These are phyloP conservation scores for Barnettozyma vustinii DNA, from an alignment of 805 yeast species.

Conservation along the genomic window DNA sequence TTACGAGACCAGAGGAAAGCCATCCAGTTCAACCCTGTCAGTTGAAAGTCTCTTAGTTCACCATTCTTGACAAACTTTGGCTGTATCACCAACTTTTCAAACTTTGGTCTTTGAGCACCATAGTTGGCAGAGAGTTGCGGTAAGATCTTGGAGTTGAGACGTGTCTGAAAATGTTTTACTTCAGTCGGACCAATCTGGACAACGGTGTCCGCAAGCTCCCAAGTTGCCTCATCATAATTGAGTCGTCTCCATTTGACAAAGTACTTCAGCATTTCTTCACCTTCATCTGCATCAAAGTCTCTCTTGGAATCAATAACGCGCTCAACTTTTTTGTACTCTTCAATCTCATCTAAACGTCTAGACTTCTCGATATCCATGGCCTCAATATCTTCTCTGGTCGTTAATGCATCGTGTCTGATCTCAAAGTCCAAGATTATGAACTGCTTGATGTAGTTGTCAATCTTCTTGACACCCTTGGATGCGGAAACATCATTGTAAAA, in stretches of 20 bases:
- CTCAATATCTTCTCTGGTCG: constrained; percentile 89
- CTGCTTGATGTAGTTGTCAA: constrained; percentile 86
- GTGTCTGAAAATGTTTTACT: constrained; percentile 75
- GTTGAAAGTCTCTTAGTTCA: constrained; percentile 91
- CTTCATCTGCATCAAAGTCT: constrained; percentile 45
- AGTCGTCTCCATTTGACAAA: constrained; percentile 91
- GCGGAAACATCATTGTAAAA: constrained; percentile 41
- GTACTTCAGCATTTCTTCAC: constrained; percentile 67
- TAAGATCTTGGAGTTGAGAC: constrained; percentile 76
- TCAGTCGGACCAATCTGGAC: constrained; percentile 79
- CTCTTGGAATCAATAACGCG: constrained; percentile 86
- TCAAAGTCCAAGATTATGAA: constrained; percentile 68
- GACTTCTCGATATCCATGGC: constrained; percentile 90
- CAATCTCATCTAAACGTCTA: constrained; percentile 74
- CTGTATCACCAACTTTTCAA: constrained; percentile 80
- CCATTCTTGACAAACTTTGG: constrained; percentile 90
- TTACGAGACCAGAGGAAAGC: constrained; percentile 97
- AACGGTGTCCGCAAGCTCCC: constrained; percentile 90
- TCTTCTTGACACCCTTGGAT: constrained; percentile 71
- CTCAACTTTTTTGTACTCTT: constrained; percentile 82
- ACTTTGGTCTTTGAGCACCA: constrained; percentile 72
- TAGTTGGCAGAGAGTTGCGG: constrained; percentile 79
- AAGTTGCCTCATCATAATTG: constrained; percentile 91
- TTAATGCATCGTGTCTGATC: constrained; percentile 69
- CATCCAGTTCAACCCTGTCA: constrained; percentile 99